Evolutionary conservation across 2,329 filamentous ascomycete species (phyloP).

Genomic region (Alternaria atra): DNA sequence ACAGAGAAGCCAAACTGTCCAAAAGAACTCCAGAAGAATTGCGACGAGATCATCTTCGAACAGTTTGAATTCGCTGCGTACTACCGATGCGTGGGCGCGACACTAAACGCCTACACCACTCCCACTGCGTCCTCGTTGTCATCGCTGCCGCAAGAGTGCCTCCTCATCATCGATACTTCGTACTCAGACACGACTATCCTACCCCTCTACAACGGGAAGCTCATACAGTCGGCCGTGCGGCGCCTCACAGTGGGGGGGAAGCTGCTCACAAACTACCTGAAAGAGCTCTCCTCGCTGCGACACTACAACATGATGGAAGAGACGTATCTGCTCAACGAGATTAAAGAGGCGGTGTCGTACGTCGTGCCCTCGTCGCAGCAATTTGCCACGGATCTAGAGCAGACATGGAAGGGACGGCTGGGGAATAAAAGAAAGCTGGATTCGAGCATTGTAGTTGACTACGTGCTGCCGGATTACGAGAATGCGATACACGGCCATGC

Average conservation of each 20-base stretch:
- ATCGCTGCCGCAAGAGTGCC: slow-evolving; percentile 73
- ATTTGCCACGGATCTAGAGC: slow-evolving; percentile 80
- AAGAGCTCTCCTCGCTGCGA: slow-evolving; percentile 85
- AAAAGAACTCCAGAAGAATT: slow-evolving; percentile 82
- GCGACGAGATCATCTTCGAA: slow-evolving; percentile 97
- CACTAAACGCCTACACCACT: slow-evolving; percentile 80
- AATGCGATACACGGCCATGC: slow-evolving; percentile 71
- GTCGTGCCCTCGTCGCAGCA: slow-evolving; percentile 69
- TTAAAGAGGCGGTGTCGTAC: slow-evolving; percentile 91
- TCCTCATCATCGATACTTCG: slow-evolving; percentile 89
- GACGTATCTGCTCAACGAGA: slow-evolving; percentile 90
- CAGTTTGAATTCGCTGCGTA: slow-evolving; percentile 94
- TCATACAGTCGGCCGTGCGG: slow-evolving; percentile 81
- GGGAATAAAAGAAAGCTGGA: slow-evolving; percentile 66
- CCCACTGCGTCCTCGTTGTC: slow-evolving; percentile 55
- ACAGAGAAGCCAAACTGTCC: slow-evolving; percentile 87
- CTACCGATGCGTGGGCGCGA: slow-evolving; percentile 75
- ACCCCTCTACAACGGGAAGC: slow-evolving; percentile 80
- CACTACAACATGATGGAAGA: slow-evolving; percentile 98
- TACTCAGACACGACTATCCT: slow-evolving; percentile 94
- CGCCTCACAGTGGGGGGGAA: slow-evolving; percentile 92
- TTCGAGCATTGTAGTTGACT: slow-evolving; percentile 78
- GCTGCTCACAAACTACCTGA: slow-evolving; percentile 90
- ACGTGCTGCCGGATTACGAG: slow-evolving; percentile 85
- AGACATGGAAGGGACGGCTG: slow-evolving; percentile 73